Evolutionary conservation across 1,284 basidiomycete genomes (phyloP).

Genomic region (Quambalaria eucalypti): DNA sequence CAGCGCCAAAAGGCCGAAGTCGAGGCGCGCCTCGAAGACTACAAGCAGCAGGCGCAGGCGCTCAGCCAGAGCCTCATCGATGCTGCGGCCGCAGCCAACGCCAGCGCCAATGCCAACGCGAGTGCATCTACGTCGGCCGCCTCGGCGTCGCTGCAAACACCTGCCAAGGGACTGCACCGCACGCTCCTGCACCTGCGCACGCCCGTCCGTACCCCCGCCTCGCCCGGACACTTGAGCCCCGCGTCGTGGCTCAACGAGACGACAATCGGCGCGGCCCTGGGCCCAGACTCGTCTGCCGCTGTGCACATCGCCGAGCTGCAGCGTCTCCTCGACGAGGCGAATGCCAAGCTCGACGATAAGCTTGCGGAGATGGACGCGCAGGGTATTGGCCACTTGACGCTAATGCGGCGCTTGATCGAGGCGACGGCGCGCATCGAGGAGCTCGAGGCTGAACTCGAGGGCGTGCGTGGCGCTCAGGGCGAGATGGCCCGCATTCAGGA

Average conservation of each 20-base stretch:
- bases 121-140: neutral
- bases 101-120: neutral
- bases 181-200: neutral
- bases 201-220: slow-evolving; percentile 4
- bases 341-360: slow-evolving; percentile 28
- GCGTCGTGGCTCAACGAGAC: slow-evolving; percentile 19
- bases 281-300: slow-evolving; percentile 15
- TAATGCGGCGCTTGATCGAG: slow-evolving; percentile 17
- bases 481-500: neutral
- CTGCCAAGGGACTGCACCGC: slow-evolving; percentile 2
- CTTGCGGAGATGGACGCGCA: slow-evolving; percentile 23
- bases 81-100: neutral
- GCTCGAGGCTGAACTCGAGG: slow-evolving; percentile 22
- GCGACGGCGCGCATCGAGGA: slow-evolving; percentile 19
- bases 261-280: too few relatives aligned
- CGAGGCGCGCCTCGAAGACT: neutral
- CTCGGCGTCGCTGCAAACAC: neutral
- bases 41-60: neutral
- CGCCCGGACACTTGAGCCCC: slow-evolving; percentile 5
- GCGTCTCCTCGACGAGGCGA: slow-evolving; percentile 24
- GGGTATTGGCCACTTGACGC: slow-evolving; percentile 19
- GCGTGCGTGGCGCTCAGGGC: slow-evolving; percentile 4
- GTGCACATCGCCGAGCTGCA: slow-evolving; percentile 21
- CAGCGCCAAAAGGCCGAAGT: neutral
- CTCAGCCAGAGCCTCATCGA: neutral